Conservation (phyloP, 1,139 yeast species). For the Nakaseomyces nivariensis region DNA sequence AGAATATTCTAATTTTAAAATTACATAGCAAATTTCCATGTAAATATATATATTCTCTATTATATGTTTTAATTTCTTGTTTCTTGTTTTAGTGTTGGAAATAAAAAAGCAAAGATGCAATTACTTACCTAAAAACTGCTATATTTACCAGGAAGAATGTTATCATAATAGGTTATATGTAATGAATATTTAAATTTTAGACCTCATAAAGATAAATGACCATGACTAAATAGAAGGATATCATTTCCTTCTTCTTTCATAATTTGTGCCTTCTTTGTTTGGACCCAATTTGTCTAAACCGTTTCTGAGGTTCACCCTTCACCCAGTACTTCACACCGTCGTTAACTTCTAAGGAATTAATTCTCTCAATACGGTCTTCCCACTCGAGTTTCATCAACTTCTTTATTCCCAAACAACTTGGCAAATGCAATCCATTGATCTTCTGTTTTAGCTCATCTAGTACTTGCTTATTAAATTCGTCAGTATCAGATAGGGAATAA, state of each 20-base stretch:
- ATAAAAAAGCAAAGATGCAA: not conserved
- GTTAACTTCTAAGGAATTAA: slow-evolving; percentile 54
- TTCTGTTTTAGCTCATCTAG: slow-evolving; percentile 37
- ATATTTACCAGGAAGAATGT: slow-evolving; percentile 1
- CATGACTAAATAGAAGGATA: not conserved
- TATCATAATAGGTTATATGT: not conserved
- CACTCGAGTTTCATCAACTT: slow-evolving; percentile 38
- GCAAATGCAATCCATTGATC: slow-evolving; percentile 42
- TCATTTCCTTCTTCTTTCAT: not conserved
- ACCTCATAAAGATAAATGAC: too few relatives aligned
- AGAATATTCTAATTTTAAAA: not conserved
- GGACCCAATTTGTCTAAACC: slow-evolving; percentile 2
- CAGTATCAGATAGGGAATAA: slow-evolving; percentile 39
- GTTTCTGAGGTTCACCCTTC: slow-evolving; percentile 11
- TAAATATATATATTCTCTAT: not conserved
- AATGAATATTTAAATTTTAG: not conserved
- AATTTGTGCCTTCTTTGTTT: slow-evolving; percentile 3
- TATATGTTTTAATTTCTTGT: too few relatives aligned
- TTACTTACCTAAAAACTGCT: too few relatives aligned
- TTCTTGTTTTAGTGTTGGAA: too few relatives aligned
- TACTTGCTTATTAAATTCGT: slow-evolving; percentile 49
- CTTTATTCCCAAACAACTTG: slow-evolving; percentile 55
- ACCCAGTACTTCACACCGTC: slow-evolving; percentile 64
- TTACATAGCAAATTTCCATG: not conserved
- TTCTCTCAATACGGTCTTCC: slow-evolving; percentile 42